These are phyloP conservation scores for Coemansia sp. DNA, from an alignment of 192 early-diverging fungal species.

Conservation along the genomic window DNA sequence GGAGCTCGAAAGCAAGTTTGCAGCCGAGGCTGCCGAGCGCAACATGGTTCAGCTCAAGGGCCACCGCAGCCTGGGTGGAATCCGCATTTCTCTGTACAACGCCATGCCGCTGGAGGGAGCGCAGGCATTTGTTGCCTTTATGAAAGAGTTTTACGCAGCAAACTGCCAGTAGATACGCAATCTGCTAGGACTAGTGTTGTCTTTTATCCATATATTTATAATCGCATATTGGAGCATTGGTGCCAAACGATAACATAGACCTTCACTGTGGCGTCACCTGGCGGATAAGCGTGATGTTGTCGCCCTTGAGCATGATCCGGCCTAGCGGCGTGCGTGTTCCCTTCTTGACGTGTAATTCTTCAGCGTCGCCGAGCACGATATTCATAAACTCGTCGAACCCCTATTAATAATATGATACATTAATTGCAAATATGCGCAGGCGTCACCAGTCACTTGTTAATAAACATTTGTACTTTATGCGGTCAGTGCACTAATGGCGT, in stretches of 20 bases:
- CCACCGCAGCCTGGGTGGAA: conserved; percentile 93
- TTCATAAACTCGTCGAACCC: conserved; percentile 99
- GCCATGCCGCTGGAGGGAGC: conserved; percentile 88
- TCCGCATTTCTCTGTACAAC: conserved; percentile 93
- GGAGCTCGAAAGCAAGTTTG: conserved; percentile 80
- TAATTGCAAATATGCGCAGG: conserved; percentile 1
- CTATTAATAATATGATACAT: conserved; percentile 49
- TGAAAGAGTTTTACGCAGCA: conserved; percentile 75
- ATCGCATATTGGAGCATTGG: background rate
- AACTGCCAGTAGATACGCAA: conserved; percentile 12
- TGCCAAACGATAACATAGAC: background rate
- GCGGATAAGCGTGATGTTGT: conserved; percentile 93
- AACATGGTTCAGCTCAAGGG: conserved; percentile 92
- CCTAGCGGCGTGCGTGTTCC: conserved; percentile 74
- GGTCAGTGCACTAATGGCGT: background rate
- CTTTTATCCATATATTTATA: background rate
- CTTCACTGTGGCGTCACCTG: conserved; percentile 17
- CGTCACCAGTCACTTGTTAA: background rate
- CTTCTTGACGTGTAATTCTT: conserved; percentile 83
- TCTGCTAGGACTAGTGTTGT: background rate
- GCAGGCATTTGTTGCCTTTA: conserved; percentile 73
- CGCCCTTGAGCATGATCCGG: conserved; percentile 94
- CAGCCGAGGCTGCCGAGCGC: conserved; percentile 74
- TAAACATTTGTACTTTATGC: background rate
- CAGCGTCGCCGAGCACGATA: conserved; percentile 88